Base-by-base conservation (phyloP, 169 alveolate species). In the Perkinsus olseni region DNA sequence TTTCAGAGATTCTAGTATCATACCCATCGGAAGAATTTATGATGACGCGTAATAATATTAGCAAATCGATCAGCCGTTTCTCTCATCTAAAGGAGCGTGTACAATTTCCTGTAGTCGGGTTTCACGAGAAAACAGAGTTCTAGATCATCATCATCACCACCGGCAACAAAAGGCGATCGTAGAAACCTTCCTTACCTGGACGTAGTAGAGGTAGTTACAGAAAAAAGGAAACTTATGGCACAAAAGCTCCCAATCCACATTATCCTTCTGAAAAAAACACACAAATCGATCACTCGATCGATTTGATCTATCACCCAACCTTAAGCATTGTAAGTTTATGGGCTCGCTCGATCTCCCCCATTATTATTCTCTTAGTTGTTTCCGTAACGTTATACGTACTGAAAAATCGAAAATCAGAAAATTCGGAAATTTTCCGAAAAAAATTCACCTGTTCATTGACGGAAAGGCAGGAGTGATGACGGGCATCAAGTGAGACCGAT, bases 401-500 rank as follows among this genome's bases (percentile, higher is more conserved):
- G 31, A 8, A 62, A 21, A 45, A 45, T 17, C 6, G 17, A 45
- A 62, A 21, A 21, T 1, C 0, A 24, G 17, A 62, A 62, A 21
- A 21, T 62, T 1, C 36, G 28, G 17, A 62, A 62, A 62, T 28
- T 62, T 28, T 28, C 34, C 82, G 31, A 62, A 24, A 62, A 62
- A 62, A 6, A 6, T 28, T 62, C 34, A 62, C 82, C 82, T 62
- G 82, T 99, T 99, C 99, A 98, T 98, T 28, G 99, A 96, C 10
- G 99, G 99, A 94, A 97, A 98, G 1, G 99, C 99, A 0, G 99
- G 99, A 6, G 99, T 98, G 91, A 99, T 97, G 74, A 99, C 98
- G 48, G 99, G 99, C 98, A 99, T 98, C 50, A 97, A 96, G 93
- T 98, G 99, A 37, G 97, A 97, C 82, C 98, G 96, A 92, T 98